Conservation (phyloP, 2,329 filamentous ascomycete species). For the Lachnellula subtilissima region DNA sequence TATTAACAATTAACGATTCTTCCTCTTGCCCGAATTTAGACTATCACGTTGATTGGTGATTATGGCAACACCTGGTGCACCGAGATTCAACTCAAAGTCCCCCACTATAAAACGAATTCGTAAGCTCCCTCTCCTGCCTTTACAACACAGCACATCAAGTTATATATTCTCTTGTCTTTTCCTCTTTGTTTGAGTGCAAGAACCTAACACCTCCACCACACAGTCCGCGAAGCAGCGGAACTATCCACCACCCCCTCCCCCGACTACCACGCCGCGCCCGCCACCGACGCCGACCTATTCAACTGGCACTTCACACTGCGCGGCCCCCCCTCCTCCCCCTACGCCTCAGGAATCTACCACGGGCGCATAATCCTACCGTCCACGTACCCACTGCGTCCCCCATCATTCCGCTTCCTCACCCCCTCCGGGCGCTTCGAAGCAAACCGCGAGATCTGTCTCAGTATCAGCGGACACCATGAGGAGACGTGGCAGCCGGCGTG, state of each 20-base stretch:
- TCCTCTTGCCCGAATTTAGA: no score
- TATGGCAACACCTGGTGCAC: conserved; percentile 17
- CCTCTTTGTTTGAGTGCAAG: neutral
- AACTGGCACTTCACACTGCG: conserved; percentile 99
- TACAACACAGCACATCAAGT: conserved; percentile 1
- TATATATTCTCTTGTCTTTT: neutral
- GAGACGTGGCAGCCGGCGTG: conserved; percentile 99
- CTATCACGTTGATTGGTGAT: neutral
- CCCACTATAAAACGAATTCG: conserved; percentile 81
- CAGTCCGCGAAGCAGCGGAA: conserved; percentile 87
- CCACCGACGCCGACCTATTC: conserved; percentile 81
- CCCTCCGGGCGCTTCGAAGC: conserved; percentile 90
- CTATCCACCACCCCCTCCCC: conserved; percentile 73
- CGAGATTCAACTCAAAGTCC: conserved; percentile 63
- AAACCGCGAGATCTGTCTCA: conserved; percentile 94
- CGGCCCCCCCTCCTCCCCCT: conserved; percentile 70
- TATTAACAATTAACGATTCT: neutral
- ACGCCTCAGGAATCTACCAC: conserved; percentile 74
- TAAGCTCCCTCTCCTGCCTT: conserved; percentile 37
- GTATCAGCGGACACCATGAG: conserved; percentile 91
- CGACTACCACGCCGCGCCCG: conserved; percentile 78
- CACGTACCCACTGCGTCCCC: conserved; percentile 85
- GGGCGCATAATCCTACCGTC: conserved; percentile 89
- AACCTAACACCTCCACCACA: conserved; percentile 13
- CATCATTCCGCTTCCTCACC: conserved; percentile 92